These are phyloP conservation scores for Colletotrichum liriopes DNA, from an alignment of 2,329 filamentous ascomycete species.

Conservation along the genomic window DNA sequence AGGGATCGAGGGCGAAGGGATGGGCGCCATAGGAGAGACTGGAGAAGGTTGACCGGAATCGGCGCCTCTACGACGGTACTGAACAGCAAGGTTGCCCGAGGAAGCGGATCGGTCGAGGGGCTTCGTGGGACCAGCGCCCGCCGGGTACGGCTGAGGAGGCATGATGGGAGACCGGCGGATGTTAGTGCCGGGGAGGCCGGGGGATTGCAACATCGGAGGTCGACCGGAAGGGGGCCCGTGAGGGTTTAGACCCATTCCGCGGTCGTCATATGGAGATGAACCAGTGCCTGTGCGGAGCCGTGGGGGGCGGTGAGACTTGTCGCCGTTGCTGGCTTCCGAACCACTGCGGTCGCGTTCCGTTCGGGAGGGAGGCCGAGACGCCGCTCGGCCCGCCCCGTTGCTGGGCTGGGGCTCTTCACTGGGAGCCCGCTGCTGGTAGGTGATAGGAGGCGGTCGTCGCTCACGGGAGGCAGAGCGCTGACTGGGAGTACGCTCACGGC, in stretches of 20 bases:
- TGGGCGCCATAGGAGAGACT: constrained; percentile 58
- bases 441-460: constrained; percentile 60
- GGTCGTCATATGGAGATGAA: constrained; percentile 44
- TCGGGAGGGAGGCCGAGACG: constrained; percentile 49
- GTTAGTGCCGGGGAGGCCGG: constrained; percentile 65
- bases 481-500: constrained; percentile 47
- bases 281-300: constrained; percentile 48
- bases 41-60: constrained; percentile 62
- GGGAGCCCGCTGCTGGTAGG: constrained; percentile 61
- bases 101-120: constrained; percentile 49
- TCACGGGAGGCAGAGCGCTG: constrained; percentile 62
- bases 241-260: constrained; percentile 24
- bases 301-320: constrained; percentile 54
- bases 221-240: constrained; percentile 46
- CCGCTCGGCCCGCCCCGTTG: constrained; percentile 49
- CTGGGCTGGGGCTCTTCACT: constrained; percentile 57
- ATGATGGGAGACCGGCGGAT: constrained; percentile 64
- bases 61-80: constrained; percentile 51
- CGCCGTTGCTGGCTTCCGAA: constrained; percentile 68
- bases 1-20: constrained; percentile 52
- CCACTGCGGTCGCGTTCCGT: constrained; percentile 69
- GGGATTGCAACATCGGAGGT: constrained; percentile 57
- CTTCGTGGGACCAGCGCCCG: constrained; percentile 42
- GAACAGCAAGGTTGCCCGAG: constrained; percentile 53
- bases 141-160: constrained; percentile 60